Evolutionary conservation across 768 basidiomycete genomes (phyloP), one percentile per base, ranked within the genome.

Genomic region (Kwoniella sp.): DNA sequence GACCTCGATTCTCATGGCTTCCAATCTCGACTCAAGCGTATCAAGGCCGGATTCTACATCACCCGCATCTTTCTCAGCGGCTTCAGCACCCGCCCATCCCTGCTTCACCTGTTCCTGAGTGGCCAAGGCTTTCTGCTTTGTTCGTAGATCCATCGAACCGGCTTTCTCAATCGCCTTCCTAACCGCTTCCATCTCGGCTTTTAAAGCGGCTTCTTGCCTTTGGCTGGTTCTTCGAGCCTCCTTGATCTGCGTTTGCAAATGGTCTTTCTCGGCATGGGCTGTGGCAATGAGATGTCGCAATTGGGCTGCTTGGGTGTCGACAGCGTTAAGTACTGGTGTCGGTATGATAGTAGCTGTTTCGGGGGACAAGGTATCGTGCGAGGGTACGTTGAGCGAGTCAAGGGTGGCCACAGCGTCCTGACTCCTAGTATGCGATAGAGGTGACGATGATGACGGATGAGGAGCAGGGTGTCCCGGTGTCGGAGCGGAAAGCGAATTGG

Each of bases 51-150:
- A 76, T 72, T 87, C 84, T 5, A 87, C 82, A 1, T 77, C 81
- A 25, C 62, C 71, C 0, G 82, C 76, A 61, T 80, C 77, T 70
- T 80, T 70, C 77, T 87, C 79, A 60, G 86, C 70, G 15, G 85
- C 82, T 23, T 81, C 82, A 9, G 86, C 84, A 0, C 83, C 84
- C 5, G 86, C 85, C 68, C 86, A 87, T 11, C 90, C 87, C 59
- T 91, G 87, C 74, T 90, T 92, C 13, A 89, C 88, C 1, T 92
- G 90, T 74, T 95, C 92, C 76, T 94, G 92, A 41, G 95, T 82
- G 0, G 93, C 91, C 12, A 93, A 84, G 11, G 89, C 87, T 71
- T 92, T 94, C 78, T 95, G 93, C 50, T 87, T 87, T 11, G 89
- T 87, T n/a, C 92, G 86, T 25, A 86, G 84, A 77, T 97, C 94